Base-by-base conservation (phyloP, 164 flowering plant species). In the Paratinospora sagittata region DNA sequence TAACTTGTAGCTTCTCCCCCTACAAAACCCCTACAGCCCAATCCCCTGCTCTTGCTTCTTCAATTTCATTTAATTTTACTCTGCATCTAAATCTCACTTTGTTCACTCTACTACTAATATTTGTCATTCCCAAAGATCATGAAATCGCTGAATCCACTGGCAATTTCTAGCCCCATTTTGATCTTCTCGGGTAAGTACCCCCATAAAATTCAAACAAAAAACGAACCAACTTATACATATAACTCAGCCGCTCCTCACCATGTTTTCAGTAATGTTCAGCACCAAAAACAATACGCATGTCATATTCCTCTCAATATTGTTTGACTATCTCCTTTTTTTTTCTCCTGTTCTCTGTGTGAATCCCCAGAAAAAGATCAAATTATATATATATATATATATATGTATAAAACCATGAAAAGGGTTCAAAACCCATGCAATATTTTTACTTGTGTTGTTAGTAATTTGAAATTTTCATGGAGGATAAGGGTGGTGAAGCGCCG, bases 211-310 rank as follows among this genome's bases (percentile, higher is more conserved):
- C n/a, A n/a, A n/a, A n/a, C n/a, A n/a, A n/a, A n/a, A n/a, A n/a
- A n/a, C n/a, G n/a, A n/a, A n/a, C 30, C 66, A 30, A 30, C 17
- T 63, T 63, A n/a, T n/a, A n/a, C n/a, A n/a, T n/a, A n/a, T n/a
- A n/a, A n/a, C 72, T 67, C 80, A 80, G 89, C 88, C 86, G 85
- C 85, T 85, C 76, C 74, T 70, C 80, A 47, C 93, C 92, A 86
- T 87, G 93, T 86, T 89, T 91, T 89, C 91, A 87, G 91, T 81
- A 89, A 79, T 74, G 57, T 81, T 78, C 77, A 68, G 86, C 92
- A 75, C 90, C 85, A 86, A 84, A 86, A 82, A 82, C 92, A 82
- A 89, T 84, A 89, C 92, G 92, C 91, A 87, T 86, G 91, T 83
- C 82, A 80, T 73, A 45, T 63, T 69, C 73, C 58, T 43, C 73